These are phyloP conservation scores for Ophiostoma tasmaniense DNA, from an alignment of 2,329 filamentous ascomycete genomes.

Conservation along the genomic window DNA sequence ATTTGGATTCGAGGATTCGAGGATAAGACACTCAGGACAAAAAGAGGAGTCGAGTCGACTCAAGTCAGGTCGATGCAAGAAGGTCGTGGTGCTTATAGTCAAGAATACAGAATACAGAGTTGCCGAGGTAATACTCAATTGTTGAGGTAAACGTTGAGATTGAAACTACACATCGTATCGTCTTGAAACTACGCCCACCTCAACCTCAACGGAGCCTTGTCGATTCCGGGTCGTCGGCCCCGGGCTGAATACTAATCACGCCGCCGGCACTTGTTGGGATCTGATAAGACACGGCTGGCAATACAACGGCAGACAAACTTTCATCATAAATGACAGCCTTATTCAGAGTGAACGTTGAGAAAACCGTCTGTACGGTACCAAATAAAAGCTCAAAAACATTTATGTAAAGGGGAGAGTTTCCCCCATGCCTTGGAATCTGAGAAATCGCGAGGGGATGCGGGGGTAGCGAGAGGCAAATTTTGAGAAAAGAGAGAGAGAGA, in stretches of 20 bases:
- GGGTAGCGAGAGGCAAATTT: neutral
- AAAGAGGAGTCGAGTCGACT: too few species aligned
- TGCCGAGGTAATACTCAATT: neutral
- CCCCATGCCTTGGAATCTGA: neutral
- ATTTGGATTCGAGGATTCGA: too few species aligned
- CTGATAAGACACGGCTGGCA: neutral
- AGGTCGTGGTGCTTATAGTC: too few species aligned
- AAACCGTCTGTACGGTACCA: too few species aligned
- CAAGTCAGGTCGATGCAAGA: too few species aligned
- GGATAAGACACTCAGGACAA: too few species aligned
- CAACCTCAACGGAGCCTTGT: neutral
- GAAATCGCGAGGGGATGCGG: conserved; percentile 3
- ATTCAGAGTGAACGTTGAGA: neutral
- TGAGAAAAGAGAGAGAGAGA: neutral
- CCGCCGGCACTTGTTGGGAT: neutral
- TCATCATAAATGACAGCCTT: neutral
- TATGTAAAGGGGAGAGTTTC: conserved; percentile 4
- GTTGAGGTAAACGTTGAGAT: neutral
- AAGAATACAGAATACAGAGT: too few species aligned
- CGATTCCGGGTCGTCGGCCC: neutral
- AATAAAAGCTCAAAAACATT: neutral
- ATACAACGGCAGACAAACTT: neutral
- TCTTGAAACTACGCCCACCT: neutral
- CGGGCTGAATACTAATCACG: neutral
- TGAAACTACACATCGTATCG: too few species aligned